Evolutionary conservation across 2,329 filamentous ascomycete genomes (phyloP).

Genomic region (Epichloe festucae): DNA sequence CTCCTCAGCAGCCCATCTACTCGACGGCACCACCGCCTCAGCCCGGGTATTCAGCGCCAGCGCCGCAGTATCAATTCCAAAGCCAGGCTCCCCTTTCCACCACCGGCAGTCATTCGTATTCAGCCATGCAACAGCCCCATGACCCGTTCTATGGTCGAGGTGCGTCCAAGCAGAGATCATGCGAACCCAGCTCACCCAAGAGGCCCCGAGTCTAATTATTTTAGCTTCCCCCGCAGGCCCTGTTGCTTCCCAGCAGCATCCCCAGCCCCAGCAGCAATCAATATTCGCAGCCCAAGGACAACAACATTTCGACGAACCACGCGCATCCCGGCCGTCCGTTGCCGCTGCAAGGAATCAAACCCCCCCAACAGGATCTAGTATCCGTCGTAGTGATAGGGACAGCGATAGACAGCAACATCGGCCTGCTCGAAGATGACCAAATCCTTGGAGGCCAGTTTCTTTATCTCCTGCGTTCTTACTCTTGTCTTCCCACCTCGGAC

Average conservation of each 20-base stretch:
- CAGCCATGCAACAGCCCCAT: constrained; percentile 24
- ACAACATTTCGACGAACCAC: constrained; percentile 39
- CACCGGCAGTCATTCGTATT: constrained; percentile 17
- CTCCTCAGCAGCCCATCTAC: constrained; percentile 21
- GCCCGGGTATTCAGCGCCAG: constrained; percentile 19
- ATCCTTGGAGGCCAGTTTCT: not conserved
- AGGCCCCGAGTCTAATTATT: constrained; percentile 27
- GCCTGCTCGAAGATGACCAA: constrained; percentile 22
- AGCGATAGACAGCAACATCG: constrained; percentile 29
- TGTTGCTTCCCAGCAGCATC: constrained; percentile 16
- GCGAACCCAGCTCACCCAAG: constrained; percentile 6
- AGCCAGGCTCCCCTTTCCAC: constrained; percentile 22
- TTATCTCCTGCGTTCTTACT: constrained; percentile 5
- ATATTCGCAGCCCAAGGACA: constrained; percentile 31
- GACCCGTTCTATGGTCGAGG: constrained; percentile 47
- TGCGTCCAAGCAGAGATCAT: constrained; percentile 30
- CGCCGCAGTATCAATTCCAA: constrained; percentile 21
- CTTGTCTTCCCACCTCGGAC: not conserved
- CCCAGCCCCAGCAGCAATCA: constrained; percentile 15
- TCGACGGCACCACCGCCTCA: constrained; percentile 18
- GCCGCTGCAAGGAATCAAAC: constrained; percentile 26
- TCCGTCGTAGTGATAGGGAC: constrained; percentile 30
- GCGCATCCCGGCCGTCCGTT: constrained; percentile 24
- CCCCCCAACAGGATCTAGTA: constrained; percentile 23
- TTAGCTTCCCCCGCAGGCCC: constrained; percentile 40